Percentiles rank a stretch among this genome's conserved stretches.
Evolutionary conservation across 805 yeast species (phyloP).

Genomic region (Metschnikowia lochheadii): DNA sequence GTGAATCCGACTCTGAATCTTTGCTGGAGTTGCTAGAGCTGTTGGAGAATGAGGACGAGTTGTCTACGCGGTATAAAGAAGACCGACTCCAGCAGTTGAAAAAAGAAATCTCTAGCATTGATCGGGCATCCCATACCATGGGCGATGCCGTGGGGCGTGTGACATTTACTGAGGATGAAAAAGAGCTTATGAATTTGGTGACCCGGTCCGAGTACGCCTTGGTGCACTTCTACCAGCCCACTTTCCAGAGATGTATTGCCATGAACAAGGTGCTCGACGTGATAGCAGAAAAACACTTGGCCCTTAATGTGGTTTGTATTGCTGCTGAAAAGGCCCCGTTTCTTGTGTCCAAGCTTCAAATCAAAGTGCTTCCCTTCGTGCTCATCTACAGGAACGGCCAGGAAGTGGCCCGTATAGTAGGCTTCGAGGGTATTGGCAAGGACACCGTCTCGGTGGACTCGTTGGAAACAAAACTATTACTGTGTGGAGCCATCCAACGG

Average conservation of each 20-base stretch:
- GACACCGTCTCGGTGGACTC: slow-evolving; percentile 43
- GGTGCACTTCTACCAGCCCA: slow-evolving; percentile 61
- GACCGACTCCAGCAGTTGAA: slow-evolving; percentile 56
- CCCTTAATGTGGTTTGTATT: slow-evolving; percentile 49
- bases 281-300: slow-evolving; percentile 56
- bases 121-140: slow-evolving; percentile 20
- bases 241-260: slow-evolving; percentile 54
- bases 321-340: slow-evolving; percentile 69
- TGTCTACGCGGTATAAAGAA: slow-evolving; percentile 54
- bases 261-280: slow-evolving; percentile 46
- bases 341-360: slow-evolving; percentile 55
- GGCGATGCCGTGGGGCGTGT: slow-evolving; percentile 33
- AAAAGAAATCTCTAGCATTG: slow-evolving; percentile 36
- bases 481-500: slow-evolving; percentile 27
- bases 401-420: slow-evolving; percentile 59
- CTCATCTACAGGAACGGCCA: slow-evolving; percentile 56
- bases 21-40: slow-evolving; percentile 40
- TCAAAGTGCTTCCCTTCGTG: slow-evolving; percentile 71
- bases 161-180: slow-evolving; percentile 45
- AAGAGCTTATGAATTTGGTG: slow-evolving; percentile 51
- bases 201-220: slow-evolving; percentile 33
- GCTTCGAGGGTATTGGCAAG: slow-evolving; percentile 58
- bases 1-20: slow-evolving; percentile 31
- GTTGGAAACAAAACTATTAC: slow-evolving; percentile 39
- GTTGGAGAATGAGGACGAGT: slow-evolving; percentile 42